Percentiles rank a stretch among this genome's conserved stretches.
These are phyloP conservation scores for Rhizopogon roseolus DNA, from an alignment of 768 basidiomycete species.

Conservation along the genomic window DNA sequence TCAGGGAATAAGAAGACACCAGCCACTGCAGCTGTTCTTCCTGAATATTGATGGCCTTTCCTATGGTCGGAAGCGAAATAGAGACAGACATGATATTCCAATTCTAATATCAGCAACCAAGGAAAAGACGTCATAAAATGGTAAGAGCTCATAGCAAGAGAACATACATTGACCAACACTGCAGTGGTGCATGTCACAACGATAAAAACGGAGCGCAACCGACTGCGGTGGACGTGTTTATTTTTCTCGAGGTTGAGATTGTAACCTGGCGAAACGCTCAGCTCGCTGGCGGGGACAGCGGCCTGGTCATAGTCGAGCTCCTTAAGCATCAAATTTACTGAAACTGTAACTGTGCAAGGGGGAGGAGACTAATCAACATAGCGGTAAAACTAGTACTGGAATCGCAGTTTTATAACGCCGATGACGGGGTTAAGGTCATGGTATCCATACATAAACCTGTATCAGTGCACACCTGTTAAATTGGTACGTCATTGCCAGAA, in stretches of 20 bases:
- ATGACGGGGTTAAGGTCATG: no score
- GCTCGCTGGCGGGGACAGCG: slow-evolving; percentile 7
- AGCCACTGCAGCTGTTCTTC: slow-evolving; percentile 63
- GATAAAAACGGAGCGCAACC: slow-evolving; percentile 22
- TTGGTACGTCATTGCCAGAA: no score
- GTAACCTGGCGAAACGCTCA: slow-evolving; percentile 2
- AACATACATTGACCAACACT: slow-evolving; percentile 32
- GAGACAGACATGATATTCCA: slow-evolving; percentile 38
- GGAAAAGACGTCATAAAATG: neutral
- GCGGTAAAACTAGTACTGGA: no score
- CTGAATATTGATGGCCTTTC: slow-evolving; percentile 41
- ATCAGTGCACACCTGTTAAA: no score
- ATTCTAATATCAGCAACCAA: slow-evolving; percentile 11
- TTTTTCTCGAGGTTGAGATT: slow-evolving; percentile 8
- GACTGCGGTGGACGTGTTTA: slow-evolving; percentile 12
- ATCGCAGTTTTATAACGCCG: no score
- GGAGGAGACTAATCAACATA: no score
- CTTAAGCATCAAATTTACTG: no score
- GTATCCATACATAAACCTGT: no score
- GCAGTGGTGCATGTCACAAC: slow-evolving; percentile 35
- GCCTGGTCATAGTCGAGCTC: no score
- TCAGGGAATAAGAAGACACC: slow-evolving; percentile 60
- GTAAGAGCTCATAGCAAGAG: neutral
- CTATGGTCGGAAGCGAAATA: slow-evolving; percentile 51
- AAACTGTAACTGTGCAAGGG: no score